Evolutionary conservation across 257 asterid species (phyloP), one percentile per base, ranked within the genome.

Genomic region (Perilla frutescens): DNA sequence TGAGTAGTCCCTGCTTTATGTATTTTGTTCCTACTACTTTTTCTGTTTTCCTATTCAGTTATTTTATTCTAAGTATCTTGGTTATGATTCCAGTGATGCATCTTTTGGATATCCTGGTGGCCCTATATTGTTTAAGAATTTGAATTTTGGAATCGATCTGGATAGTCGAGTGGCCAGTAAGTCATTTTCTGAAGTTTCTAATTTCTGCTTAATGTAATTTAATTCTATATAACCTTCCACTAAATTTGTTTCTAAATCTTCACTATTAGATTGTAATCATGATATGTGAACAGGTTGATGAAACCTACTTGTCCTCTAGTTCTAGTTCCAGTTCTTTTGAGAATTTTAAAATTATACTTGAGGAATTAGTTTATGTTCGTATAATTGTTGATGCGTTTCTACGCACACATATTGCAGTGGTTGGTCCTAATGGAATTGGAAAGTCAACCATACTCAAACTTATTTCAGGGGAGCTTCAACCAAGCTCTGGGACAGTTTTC

Each of bases 51-150:
- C n/a, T 29, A 26, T 41, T 69, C 60, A 62, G 26, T 43, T 14
- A n/a, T 43, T 49, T 41, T 72, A 20, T 44, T 65, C 31, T 60
- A 57, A 32, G 32, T 49, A 61, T n/a, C 12, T 36, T 63, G 76
- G 60, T 79, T 59, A 79, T 79, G 56, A 70, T 77, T 84, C 87
- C 96, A 94, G 99, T 82, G 99, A 94, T 81, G 99, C 99, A 58
- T 94, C 99, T 69, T 94, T 94, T 84, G 99, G 96, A 84, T 94
- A 94, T 84, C 93, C 97, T 61, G 97, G 98, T 73, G 99, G 99
- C 51, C 93, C 97, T 36, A 0, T 75, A 56, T 78, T 94, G 83
- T 94, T 94, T 80, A 91, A 74, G 87, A 94, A 94, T 81, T 80
- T 94, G 85, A 91, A 94, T 82, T 94, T 94, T 81, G 99, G 99